These are phyloP conservation scores for Gossypium bickii DNA, from an alignment of 345 rosid genomes.

Conservation along the genomic window DNA sequence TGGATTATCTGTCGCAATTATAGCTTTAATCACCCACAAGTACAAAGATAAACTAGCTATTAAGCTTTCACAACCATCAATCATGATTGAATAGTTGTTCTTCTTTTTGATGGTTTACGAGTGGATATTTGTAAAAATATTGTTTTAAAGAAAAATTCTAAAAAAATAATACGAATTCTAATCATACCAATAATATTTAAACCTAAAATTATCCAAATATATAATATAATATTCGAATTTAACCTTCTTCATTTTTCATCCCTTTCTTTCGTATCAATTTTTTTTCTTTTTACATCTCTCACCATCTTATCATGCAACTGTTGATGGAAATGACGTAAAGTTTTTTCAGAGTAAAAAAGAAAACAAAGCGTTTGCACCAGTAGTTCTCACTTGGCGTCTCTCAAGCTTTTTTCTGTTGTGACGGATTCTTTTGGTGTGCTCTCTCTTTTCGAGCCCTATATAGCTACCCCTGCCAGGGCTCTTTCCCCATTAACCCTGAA, in stretches of 20 bases:
- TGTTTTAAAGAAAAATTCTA: too few species aligned
- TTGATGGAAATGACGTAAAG: slow-evolving; percentile 37
- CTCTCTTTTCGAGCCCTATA: background rate
- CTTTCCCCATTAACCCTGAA: background rate
- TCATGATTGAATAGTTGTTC: too few species aligned
- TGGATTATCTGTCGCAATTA: too few species aligned
- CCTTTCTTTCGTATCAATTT: background rate
- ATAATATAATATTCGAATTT: too few species aligned
- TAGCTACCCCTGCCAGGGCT: background rate
- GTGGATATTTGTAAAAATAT: too few species aligned
- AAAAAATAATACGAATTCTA: too few species aligned
- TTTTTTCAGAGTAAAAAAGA: background rate
- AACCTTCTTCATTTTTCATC: background rate
- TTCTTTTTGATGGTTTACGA: too few species aligned
- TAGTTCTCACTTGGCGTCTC: slow-evolving; percentile 7
- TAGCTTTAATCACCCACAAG: too few species aligned
- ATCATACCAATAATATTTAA: too few species aligned
- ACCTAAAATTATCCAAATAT: too few species aligned
- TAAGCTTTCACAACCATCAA: too few species aligned
- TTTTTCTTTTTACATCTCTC: background rate
- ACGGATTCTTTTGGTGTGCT: slow-evolving; percentile 19
- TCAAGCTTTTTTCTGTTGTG: slow-evolving; percentile 20
- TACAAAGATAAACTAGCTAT: too few species aligned
- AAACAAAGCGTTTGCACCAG: background rate
- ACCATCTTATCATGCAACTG: slow-evolving; percentile 24